Evolutionary conservation across 371 early-diverging fungal species (phyloP).

Genomic region (Syncephalastrum monosporum): DNA sequence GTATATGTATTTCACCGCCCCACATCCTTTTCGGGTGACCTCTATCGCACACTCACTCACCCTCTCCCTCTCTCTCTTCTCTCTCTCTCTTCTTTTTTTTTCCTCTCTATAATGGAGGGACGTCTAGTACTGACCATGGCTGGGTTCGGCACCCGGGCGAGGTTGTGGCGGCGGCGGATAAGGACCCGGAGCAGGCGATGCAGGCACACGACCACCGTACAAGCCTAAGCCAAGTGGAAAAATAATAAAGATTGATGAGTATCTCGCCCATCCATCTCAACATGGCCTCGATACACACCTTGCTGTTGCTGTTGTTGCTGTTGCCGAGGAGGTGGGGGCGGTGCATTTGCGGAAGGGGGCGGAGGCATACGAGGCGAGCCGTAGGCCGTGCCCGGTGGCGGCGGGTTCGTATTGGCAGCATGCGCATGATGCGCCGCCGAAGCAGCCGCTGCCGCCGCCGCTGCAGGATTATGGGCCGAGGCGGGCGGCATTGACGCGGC

Average conservation of each 20-base stretch:
- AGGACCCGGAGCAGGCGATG: conserved; percentile 16
- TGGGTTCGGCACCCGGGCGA: not conserved
- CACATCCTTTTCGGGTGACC: not conserved
- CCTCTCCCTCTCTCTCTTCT: no score
- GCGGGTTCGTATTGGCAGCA: no score
- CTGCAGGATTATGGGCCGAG: no score
- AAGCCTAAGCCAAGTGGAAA: not conserved
- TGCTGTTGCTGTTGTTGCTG: no score
- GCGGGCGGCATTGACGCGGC: no score
- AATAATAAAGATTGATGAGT: no score
- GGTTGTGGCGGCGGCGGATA: conserved; percentile 7
- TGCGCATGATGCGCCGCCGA: no score
- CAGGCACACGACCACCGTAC: conserved; percentile 15
- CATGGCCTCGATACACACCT: no score
- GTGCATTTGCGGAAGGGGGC: conserved; percentile 6
- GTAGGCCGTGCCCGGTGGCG: conserved; percentile 8
- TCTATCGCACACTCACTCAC: no score
- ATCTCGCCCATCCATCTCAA: no score
- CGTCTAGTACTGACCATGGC: conserved; percentile 10
- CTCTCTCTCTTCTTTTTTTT: not conserved
- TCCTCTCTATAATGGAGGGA: not conserved
- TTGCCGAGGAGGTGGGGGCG: not conserved
- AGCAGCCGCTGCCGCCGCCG: no score
- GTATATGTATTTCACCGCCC: conserved; percentile 6
- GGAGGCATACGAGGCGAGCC: conserved; percentile 16